Base-by-base conservation (phyloP, 768 basidiomycete genomes). In the Pleurotus citrinopileatus region DNA sequence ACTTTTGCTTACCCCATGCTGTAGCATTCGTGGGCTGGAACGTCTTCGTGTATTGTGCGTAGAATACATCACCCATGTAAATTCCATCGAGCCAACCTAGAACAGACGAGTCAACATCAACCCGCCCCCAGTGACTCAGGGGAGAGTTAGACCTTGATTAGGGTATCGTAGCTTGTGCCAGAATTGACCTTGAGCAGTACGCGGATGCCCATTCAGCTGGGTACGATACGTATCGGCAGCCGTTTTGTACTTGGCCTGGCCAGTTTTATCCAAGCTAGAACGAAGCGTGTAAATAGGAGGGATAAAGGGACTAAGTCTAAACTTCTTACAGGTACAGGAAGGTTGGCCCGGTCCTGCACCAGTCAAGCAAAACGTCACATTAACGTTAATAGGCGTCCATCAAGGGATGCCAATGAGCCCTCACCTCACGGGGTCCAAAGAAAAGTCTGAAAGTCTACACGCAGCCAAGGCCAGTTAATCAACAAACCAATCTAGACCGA, bases 31-130 rank as follows among this genome's bases (percentile, higher is more conserved):
- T 58, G 1, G 64, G 56, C 42, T 77, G 68, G 56, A 76, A 71
- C 20, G 48, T 55, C 19, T 67, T 56, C 1, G 70, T 73, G 59
- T 77, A 78, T 48, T 66, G 61, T 1, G 74, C 70, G 57, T 78
- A 76, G 60, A 76, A 77, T 1, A 75, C 59, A 22, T 74, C 73
- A 10, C 73, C 74, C 75, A 78, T 77, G 62, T 77, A 78, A 8
- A 76, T 67, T 3, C 76, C 75, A 53, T 76, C 73, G 9, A 76
- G 65, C 74, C 74, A 77, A 1, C 73, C 75, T 76, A 36, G 1
- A 27, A 7, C 20, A 37, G 20, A 54, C 47, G 40, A 50, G n/a
- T n/a, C n/a, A n/a, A n/a, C n/a, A n/a, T n/a, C n/a, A n/a, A n/a
- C n/a, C n/a, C n/a, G n/a, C n/a, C n/a, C n/a, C n/a, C n/a, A n/a